phyloP scores from a whole-genome alignment of 352 stramenopile species.

The Phytopythium litorale region DNA sequence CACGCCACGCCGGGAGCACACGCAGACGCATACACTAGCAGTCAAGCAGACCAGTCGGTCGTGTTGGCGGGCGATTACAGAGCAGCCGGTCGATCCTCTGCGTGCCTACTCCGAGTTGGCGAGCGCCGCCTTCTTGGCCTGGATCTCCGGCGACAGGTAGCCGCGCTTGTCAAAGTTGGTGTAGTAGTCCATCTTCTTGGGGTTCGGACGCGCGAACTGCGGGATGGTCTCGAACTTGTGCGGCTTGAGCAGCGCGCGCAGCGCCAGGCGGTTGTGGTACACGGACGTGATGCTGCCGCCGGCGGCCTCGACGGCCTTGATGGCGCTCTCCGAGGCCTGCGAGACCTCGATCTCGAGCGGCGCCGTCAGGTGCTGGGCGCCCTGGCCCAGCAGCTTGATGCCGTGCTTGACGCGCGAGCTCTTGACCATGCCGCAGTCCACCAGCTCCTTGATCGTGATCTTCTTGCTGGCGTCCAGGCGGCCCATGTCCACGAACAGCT shows the following conservation, averaged over 20 bases:
- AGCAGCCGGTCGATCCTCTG: not conserved
- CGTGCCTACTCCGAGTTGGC: constrained; percentile 43
- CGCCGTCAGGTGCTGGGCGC: constrained; percentile 81
- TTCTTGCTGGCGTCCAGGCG: constrained; percentile 88
- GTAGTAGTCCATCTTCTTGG: constrained; percentile 97
- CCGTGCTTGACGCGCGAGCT: constrained; percentile 92
- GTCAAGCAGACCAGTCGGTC: not conserved
- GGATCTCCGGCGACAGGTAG: constrained; percentile 96
- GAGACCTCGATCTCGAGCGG: constrained; percentile 95
- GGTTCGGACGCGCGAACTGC: constrained; percentile 90
- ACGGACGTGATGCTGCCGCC: constrained; percentile 95
- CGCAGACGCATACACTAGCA: not conserved
- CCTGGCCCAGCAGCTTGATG: constrained; percentile 93
- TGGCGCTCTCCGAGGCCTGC: constrained; percentile 91
- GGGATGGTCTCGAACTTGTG: constrained; percentile 96
- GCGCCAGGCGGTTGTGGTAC: constrained; percentile 96
- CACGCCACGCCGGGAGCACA: not conserved
- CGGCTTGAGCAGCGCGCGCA: constrained; percentile 93
- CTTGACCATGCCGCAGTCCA: constrained; percentile 88
- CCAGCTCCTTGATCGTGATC: constrained; percentile 93
- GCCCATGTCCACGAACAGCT: constrained; percentile 97
- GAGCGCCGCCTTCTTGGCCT: constrained; percentile 84
- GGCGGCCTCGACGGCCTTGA: constrained; percentile 91
- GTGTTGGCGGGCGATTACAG: not conserved
- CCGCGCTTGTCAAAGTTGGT: constrained; percentile 94